A percentile compares a stretch with the other conserved stretches of the same genome.
Conservation (phyloP, 139 green algal genomes). For the Raphidocelis subcapitata region DNA sequence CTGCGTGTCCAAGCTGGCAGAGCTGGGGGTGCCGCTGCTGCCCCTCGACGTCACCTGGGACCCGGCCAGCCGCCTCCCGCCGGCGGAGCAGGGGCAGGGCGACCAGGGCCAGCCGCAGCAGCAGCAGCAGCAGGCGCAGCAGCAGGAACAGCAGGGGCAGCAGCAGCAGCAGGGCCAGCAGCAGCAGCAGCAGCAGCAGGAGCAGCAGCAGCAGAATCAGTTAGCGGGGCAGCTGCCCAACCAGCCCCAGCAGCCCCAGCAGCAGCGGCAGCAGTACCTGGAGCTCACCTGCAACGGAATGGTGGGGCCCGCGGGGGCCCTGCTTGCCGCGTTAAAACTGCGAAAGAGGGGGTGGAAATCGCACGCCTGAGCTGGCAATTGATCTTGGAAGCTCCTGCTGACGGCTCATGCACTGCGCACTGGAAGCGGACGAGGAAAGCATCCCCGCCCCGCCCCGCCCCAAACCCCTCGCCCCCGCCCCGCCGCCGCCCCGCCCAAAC, state of each 20-base stretch:
- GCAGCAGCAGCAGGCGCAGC: too few relatives aligned
- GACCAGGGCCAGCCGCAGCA: neutral
- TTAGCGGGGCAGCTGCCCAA: slow-evolving; percentile 1
- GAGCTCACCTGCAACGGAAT: slow-evolving; percentile 64
- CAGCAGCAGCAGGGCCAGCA: neutral
- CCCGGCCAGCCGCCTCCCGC: slow-evolving; percentile 14
- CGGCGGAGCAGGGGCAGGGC: neutral
- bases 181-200: too few relatives aligned
- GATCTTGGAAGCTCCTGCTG: too few relatives aligned
- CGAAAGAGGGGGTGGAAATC: too few relatives aligned
- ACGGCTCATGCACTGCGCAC: too few relatives aligned
- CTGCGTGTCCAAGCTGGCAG: slow-evolving; percentile 34
- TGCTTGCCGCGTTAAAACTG: too few relatives aligned
- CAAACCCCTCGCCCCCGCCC: too few relatives aligned
- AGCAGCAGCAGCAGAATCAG: neutral
- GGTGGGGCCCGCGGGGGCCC: slow-evolving; percentile 22
- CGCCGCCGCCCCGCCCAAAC: neutral
- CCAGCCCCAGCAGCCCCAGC: slow-evolving; percentile 6
- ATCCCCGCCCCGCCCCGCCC: too few relatives aligned
- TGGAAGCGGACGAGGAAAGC: too few relatives aligned
- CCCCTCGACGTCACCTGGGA: slow-evolving; percentile 11
- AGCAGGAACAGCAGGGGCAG: slow-evolving; percentile 7
- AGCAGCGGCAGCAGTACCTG: slow-evolving; percentile 20
- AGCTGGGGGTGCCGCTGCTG: slow-evolving; percentile 11
- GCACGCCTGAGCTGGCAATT: too few relatives aligned